Evolutionary conservation across 164 flowering plant species (phyloP).

Genomic region (Cinnamomum micranthum): DNA sequence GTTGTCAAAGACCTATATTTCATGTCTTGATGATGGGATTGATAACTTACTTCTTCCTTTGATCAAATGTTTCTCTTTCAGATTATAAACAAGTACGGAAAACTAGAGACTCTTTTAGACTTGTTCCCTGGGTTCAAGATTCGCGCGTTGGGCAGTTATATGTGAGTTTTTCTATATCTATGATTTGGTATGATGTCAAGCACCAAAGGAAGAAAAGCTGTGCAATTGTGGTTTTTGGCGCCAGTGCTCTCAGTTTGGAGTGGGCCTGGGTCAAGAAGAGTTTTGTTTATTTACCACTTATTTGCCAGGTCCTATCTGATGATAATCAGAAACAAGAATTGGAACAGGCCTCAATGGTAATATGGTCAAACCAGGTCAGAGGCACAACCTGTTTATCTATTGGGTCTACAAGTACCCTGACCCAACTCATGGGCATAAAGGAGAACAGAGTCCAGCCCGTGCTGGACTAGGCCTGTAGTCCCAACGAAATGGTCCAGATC

Average conservation of each 20-base stretch:
- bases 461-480: background rate
- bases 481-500: no score
- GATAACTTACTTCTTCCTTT: background rate
- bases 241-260: background rate
- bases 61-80: slow-evolving; percentile 16
- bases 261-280: no score
- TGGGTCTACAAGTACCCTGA: background rate
- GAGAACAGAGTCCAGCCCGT: background rate
- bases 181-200: background rate
- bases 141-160: slow-evolving; percentile 66
- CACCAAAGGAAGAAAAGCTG: background rate
- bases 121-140: slow-evolving; percentile 66
- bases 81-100: slow-evolving; percentile 65
- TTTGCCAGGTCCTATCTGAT: background rate
- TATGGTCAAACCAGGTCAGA: background rate
- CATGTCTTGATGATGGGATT: background rate
- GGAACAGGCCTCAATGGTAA: background rate
- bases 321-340: background rate
- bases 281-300: background rate
- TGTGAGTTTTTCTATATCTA: slow-evolving; percentile 42
- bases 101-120: slow-evolving; percentile 61
- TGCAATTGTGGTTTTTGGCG: background rate
- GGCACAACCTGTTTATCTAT: background rate
- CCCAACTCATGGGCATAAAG: background rate
- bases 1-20: background rate